Conservation (phyloP, 2,329 filamentous ascomycete genomes). For the Alternaria alternata region DNA sequence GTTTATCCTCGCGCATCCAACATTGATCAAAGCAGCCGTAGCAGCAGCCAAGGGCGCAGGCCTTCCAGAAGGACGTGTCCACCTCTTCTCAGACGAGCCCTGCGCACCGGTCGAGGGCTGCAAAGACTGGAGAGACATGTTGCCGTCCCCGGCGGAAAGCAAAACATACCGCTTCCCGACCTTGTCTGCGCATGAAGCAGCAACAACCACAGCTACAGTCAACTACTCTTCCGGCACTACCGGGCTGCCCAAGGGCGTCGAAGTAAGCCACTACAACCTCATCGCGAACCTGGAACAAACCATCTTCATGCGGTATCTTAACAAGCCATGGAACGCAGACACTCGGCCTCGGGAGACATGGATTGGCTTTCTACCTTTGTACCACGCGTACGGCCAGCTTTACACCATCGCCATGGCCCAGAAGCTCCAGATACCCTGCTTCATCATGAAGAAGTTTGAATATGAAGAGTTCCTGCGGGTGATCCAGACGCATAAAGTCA, state of each 20-base stretch:
- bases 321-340: constrained; percentile 52
- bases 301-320: constrained; percentile 56
- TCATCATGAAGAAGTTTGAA: constrained; percentile 54
- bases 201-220: constrained; percentile 53
- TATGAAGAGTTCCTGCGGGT: constrained; percentile 50
- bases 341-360: constrained; percentile 58
- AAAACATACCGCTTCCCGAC: constrained; percentile 37
- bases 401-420: constrained; percentile 54
- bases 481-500: constrained; percentile 51
- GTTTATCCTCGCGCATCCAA: constrained; percentile 44
- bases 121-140: constrained; percentile 43
- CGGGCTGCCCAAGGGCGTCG: constrained; percentile 62
- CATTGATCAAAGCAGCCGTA: constrained; percentile 37
- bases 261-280: constrained; percentile 60
- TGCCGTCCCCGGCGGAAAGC: constrained; percentile 38
- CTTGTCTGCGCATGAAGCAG: constrained; percentile 37
- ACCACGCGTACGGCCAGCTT: constrained; percentile 59
- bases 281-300: constrained; percentile 62
- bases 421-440: constrained; percentile 56
- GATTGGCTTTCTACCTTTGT: constrained; percentile 56
- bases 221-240: constrained; percentile 64
- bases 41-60: constrained; percentile 40
- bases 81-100: constrained; percentile 44
- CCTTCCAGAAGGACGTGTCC: constrained; percentile 40
- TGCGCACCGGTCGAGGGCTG: constrained; percentile 35